Evolutionary conservation across 768 basidiomycete genomes (phyloP).

Genomic region (Trametes cubensis): DNA sequence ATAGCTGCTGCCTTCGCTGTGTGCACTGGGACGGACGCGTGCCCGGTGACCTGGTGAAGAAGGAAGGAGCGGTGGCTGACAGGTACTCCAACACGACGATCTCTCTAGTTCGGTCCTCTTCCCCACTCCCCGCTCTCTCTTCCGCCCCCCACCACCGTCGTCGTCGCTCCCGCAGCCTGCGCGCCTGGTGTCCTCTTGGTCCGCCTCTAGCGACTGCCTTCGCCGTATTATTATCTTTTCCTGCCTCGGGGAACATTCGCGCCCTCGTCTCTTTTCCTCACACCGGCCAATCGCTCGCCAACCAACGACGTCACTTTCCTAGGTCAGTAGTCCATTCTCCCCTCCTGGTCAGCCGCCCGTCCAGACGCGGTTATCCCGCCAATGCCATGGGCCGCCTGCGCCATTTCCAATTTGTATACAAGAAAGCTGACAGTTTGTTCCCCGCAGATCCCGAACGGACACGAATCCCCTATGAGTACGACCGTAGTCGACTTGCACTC

Average conservation of each 20-base stretch:
- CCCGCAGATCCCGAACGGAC: conserved; percentile 19
- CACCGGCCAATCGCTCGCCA: conserved; percentile 9
- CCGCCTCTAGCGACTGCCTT: conserved; percentile 22
- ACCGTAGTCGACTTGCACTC: conserved; percentile 16
- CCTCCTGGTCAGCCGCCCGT: background rate
- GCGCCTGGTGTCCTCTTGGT: conserved; percentile 14
- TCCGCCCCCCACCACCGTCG: background rate
- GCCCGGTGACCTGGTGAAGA: background rate
- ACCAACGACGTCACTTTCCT: conserved; percentile 16
- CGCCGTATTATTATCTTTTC: conserved; percentile 22
- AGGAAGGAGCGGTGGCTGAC: conserved; percentile 6
- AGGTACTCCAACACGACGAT: conserved; percentile 5
- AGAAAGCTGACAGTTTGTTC: background rate
- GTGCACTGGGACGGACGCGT: no score
- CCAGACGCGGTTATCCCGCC: background rate
- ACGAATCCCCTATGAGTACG: conserved; percentile 21
- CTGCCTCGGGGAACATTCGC: conserved; percentile 2
- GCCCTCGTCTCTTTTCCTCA: conserved; percentile 7
- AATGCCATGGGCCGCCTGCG: no score
- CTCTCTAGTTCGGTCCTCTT: conserved; percentile 6
- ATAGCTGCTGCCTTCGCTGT: no score
- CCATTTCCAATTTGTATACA: no score
- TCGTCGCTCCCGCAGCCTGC: conserved; percentile 7
- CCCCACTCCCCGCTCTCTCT: background rate
- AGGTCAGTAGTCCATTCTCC: conserved; percentile 9